Evolutionary conservation across 1,284 basidiomycete genomes (phyloP).

Genomic region (Thelephora terrestris): DNA sequence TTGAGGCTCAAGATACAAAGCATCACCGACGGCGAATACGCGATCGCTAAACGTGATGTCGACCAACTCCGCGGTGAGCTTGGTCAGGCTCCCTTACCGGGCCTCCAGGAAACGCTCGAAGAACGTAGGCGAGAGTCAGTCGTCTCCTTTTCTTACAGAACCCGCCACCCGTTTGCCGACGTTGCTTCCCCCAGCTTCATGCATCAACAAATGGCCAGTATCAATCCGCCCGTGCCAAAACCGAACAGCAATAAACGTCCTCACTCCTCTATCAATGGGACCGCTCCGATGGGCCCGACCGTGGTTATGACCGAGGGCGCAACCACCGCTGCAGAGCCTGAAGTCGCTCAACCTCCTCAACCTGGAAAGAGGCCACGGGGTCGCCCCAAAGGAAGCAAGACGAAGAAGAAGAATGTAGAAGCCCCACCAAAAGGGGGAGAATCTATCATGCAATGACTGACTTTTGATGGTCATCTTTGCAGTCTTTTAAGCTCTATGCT

Average conservation of each 20-base stretch:
- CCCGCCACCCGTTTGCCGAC: not conserved
- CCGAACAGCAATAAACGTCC: not conserved
- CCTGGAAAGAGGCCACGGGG: slow-evolving; percentile 31
- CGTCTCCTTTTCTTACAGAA: slow-evolving; percentile 1
- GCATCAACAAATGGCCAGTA: slow-evolving; percentile 2
- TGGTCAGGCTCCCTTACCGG: slow-evolving; percentile 60
- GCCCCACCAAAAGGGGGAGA: not conserved
- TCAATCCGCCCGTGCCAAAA: not conserved
- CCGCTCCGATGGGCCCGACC: slow-evolving; percentile 14
- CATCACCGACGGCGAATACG: slow-evolving; percentile 66
- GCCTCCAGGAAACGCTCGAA: slow-evolving; percentile 58
- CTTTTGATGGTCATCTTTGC: too few species aligned
- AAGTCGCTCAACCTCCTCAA: slow-evolving; percentile 19
- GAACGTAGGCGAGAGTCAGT: slow-evolving; percentile 65
- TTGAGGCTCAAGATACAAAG: slow-evolving; percentile 52
- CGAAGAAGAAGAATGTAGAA: slow-evolving; percentile 20
- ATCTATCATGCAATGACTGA: not conserved
- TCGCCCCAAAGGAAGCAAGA: slow-evolving; percentile 36
- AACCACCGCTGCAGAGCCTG: slow-evolving; percentile 23
- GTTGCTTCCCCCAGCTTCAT: not conserved
- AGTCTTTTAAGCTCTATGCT: not conserved
- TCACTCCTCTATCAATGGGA: not conserved
- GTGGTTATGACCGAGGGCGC: slow-evolving; percentile 11
- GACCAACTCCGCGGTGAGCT: slow-evolving; percentile 64
- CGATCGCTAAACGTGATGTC: slow-evolving; percentile 60